A percentile compares a stretch with the other conserved stretches of the same genome.
These are phyloP conservation scores for Podila epigama DNA, from an alignment of 192 early-diverging fungal genomes.

Conservation along the genomic window DNA sequence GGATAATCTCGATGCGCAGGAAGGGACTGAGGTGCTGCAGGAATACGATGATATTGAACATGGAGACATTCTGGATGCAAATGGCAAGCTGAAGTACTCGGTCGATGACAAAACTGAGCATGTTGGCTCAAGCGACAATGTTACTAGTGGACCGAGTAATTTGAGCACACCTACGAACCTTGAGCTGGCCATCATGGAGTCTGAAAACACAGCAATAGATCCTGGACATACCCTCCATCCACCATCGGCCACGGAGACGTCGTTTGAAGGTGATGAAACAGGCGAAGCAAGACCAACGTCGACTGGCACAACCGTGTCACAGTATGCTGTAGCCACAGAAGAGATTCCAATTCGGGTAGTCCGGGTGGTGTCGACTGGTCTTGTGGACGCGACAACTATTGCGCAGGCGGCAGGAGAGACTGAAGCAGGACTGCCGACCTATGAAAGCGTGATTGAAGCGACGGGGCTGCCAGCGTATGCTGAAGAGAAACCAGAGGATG, in stretches of 20 bases:
- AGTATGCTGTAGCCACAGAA: constrained; percentile 26
- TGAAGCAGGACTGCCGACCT: constrained; percentile 36
- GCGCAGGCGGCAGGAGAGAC: constrained; percentile 39
- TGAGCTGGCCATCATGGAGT: too few species aligned
- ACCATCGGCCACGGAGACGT: not conserved
- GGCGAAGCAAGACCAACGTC: not conserved
- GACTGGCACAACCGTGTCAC: not conserved
- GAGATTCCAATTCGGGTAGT: constrained; percentile 44
- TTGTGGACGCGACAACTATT: constrained; percentile 40
- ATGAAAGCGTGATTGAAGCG: constrained; percentile 49
- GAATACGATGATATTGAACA: not conserved
- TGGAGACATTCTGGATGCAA: not conserved
- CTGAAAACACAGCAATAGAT: too few species aligned
- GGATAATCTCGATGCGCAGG: not conserved
- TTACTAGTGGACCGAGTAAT: not conserved
- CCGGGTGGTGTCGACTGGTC: constrained; percentile 28
- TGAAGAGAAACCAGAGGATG: constrained; percentile 41
- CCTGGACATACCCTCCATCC: too few species aligned
- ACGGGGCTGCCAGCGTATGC: constrained; percentile 46
- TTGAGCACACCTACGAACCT: too few species aligned
- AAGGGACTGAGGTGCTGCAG: not conserved
- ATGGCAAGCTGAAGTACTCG: not conserved
- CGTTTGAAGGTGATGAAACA: constrained; percentile 3
- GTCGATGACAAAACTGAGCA: not conserved
- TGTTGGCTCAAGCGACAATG: not conserved